Conservation (phyloP, 164 flowering plant species). For the Macadamia integrifolia region DNA sequence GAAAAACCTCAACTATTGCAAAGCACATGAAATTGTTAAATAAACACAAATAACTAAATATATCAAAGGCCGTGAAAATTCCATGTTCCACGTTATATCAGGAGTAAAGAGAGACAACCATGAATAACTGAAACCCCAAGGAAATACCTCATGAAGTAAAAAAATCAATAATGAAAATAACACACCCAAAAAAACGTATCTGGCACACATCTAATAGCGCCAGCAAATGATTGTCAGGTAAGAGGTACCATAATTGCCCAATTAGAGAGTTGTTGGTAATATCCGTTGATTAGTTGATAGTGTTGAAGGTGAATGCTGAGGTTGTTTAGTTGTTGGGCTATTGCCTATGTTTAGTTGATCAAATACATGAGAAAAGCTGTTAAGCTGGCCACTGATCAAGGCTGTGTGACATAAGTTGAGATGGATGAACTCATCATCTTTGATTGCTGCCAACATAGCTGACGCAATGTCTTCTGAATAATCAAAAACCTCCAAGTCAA, state of each 20-base stretch:
- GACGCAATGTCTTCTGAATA: constrained; percentile 88
- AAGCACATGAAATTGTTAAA: constrained; percentile 6
- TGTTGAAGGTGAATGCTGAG: constrained; percentile 91
- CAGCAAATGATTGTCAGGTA: constrained; percentile 46
- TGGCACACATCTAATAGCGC: constrained; percentile 21
- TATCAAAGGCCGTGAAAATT: background rate
- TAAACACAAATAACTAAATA: background rate
- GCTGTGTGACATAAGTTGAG: constrained; percentile 70
- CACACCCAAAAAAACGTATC: background rate
- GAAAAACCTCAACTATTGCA: background rate
- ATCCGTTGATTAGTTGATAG: constrained; percentile 96
- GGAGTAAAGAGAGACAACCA: background rate
- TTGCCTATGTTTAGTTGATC: constrained; percentile 42
- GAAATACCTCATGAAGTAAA: background rate
- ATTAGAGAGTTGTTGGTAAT: constrained; percentile 66
- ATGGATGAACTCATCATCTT: constrained; percentile 85
- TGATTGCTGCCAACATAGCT: constrained; percentile 95
- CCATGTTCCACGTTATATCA: background rate
- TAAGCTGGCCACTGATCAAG: constrained; percentile 89
- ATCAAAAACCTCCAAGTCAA: constrained; percentile 89
- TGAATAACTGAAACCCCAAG: background rate
- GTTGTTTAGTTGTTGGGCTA: constrained; percentile 80
- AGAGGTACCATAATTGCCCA: constrained; percentile 73
- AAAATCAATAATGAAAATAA: background rate
- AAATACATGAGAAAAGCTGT: constrained; percentile 83